Evolutionary conservation across 306 rosid genomes (phyloP).

Genomic region (Datisca glomerata): DNA sequence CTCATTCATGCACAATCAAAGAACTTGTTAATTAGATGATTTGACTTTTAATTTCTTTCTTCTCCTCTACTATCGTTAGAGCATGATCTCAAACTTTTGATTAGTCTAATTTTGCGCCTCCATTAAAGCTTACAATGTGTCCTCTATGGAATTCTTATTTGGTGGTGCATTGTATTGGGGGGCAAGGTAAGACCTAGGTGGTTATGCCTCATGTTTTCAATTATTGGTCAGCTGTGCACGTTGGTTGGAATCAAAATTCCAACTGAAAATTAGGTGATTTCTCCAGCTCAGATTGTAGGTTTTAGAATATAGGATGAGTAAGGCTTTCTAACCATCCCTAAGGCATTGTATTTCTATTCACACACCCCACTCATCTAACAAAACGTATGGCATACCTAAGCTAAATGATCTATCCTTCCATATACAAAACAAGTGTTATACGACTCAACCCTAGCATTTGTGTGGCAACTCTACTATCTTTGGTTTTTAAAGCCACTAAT

Average conservation of each 20-base stretch:
- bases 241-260: not conserved
- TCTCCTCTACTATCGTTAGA: not conserved
- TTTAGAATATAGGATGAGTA: too few species aligned
- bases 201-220: too few species aligned
- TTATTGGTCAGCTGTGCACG: too few species aligned
- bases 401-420: not conserved
- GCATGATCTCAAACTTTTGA: too few species aligned
- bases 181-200: too few species aligned
- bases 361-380: not conserved
- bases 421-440: not conserved
- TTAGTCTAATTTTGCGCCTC: not conserved
- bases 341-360: too few species aligned
- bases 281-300: too few species aligned
- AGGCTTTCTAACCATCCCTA: not conserved
- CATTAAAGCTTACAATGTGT: not conserved
- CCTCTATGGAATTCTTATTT: too few species aligned
- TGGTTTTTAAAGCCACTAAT: not conserved
- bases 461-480: not conserved
- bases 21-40: not conserved
- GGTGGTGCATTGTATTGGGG: too few species aligned
- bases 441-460: not conserved
- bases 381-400: not conserved
- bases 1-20: not conserved
- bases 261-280: too few species aligned
- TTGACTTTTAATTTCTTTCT: not conserved